A percentile compares a stretch with the other conserved stretches of the same genome.
These are phyloP conservation scores for Calycina marina DNA, from an alignment of 2,329 filamentous ascomycete species.

Conservation along the genomic window DNA sequence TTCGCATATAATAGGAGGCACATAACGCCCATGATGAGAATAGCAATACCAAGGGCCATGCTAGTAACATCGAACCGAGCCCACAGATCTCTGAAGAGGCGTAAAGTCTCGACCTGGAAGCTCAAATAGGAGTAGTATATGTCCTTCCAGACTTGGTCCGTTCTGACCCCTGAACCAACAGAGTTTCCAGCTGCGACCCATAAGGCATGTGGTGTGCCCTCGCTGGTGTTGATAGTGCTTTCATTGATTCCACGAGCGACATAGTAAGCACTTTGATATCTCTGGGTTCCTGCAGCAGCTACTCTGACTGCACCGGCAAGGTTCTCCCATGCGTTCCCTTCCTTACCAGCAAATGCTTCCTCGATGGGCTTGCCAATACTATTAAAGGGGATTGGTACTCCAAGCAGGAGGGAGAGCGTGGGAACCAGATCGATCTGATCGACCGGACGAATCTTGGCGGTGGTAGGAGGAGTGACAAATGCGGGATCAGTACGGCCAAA, in stretches of 20 bases:
- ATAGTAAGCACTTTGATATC: conserved; percentile 78
- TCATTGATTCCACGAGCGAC: conserved; percentile 54
- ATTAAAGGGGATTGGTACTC: conserved; percentile 89
- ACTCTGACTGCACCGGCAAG: conserved; percentile 65
- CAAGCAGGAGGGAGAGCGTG: conserved; percentile 74
- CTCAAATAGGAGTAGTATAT: conserved; percentile 45
- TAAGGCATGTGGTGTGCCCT: conserved; percentile 36
- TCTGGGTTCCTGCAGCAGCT: conserved; percentile 71
- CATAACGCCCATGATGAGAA: conserved; percentile 54
- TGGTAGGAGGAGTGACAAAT: conserved; percentile 42
- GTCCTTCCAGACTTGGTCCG: conserved; percentile 26
- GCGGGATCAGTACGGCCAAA: conserved; percentile 65
- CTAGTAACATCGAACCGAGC: conserved; percentile 77
- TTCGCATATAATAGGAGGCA: conserved; percentile 61
- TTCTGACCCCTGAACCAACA: conserved; percentile 20
- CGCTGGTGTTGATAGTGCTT: conserved; percentile 36
- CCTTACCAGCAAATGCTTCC: conserved; percentile 68
- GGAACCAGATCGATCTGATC: conserved; percentile 92
- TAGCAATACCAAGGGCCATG: conserved; percentile 66
- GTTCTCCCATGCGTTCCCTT: conserved; percentile 59
- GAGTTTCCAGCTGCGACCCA: conserved; percentile 38
- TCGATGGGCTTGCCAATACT: conserved; percentile 88
- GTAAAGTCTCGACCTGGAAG: conserved; percentile 69
- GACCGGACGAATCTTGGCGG: conserved; percentile 61
- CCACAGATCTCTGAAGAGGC: conserved; percentile 74